Evolutionary conservation across 2,329 filamentous ascomycete species (phyloP).

Genomic region (Chalaropsis ovoidea): DNA sequence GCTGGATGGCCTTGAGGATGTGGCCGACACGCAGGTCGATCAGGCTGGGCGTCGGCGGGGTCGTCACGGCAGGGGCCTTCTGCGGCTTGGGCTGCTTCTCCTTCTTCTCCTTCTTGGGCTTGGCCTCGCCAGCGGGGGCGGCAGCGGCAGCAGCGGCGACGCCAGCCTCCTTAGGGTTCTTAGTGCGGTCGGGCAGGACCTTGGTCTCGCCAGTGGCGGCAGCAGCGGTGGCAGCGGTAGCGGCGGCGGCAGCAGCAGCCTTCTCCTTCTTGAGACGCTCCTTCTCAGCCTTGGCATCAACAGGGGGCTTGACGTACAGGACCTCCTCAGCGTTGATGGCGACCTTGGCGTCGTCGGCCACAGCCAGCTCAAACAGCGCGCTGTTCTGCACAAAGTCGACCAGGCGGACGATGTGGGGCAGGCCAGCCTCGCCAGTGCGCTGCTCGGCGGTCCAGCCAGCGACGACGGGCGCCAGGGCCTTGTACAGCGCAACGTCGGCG

Average conservation of each 20-base stretch:
- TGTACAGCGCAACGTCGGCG: conserved; percentile 76
- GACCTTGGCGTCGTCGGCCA: conserved; percentile 66
- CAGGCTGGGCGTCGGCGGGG: conserved; percentile 68
- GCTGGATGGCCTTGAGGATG: conserved; percentile 89
- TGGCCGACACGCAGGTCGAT: conserved; percentile 96
- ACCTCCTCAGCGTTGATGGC: conserved; percentile 68
- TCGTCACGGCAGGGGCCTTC: conserved; percentile 56
- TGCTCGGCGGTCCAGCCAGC: conserved; percentile 73
- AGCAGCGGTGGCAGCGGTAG: conserved; percentile 39
- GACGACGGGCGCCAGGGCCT: conserved; percentile 64
- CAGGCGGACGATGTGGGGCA: conserved; percentile 82
- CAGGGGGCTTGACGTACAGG: conserved; percentile 75
- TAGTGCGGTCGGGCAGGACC: conserved; percentile 50
- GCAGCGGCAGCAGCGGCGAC: conserved; percentile 30
- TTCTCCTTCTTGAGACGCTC: conserved; percentile 96
- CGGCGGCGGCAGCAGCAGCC: conserved; percentile 53
- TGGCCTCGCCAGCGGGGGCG: conserved; percentile 33
- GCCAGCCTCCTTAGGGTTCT: conserved; percentile 51
- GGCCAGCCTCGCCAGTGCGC: conserved; percentile 78
- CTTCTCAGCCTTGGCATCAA: conserved; percentile 90
- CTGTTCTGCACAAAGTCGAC: conserved; percentile 94
- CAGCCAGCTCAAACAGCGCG: conserved; percentile 57
- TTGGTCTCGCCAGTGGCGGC: conserved; percentile 40
- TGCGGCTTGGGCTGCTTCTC: conserved; percentile 71
- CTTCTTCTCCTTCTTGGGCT: conserved; percentile 50